Percentiles rank a stretch among this genome's conserved stretches.
Evolutionary conservation across 495 filamentous ascomycete species (phyloP).

Genomic region (Xylaria sp.): DNA sequence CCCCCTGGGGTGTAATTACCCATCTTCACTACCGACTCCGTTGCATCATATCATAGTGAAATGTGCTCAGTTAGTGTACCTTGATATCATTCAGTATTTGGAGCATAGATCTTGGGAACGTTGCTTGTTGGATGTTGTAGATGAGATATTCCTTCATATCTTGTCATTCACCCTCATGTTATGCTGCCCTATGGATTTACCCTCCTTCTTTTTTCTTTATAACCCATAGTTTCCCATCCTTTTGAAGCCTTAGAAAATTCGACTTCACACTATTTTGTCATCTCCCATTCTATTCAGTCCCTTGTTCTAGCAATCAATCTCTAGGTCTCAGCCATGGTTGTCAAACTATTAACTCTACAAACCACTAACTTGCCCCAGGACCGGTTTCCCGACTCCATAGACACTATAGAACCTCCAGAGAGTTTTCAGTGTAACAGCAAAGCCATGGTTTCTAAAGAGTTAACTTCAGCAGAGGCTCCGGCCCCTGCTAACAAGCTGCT

Average conservation of each 20-base stretch:
- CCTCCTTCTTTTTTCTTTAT: background rate
- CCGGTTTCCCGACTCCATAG: conserved; percentile 48
- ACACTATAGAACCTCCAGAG: conserved; percentile 46
- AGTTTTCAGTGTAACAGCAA: conserved; percentile 27
- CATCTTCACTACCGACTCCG: background rate
- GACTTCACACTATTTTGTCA: background rate
- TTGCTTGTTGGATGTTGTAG: background rate
- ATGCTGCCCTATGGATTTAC: background rate
- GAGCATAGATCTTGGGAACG: background rate
- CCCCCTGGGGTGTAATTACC: conserved; percentile 20
- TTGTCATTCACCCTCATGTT: background rate
- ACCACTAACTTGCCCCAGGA: conserved; percentile 51
- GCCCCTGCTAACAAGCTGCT: conserved; percentile 46
- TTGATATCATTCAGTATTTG: conserved; percentile 22
- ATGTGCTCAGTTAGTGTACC: conserved; percentile 17
- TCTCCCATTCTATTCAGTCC: background rate
- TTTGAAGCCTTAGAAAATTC: background rate
- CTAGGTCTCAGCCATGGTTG: conserved; percentile 29
- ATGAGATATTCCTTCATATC: conserved; percentile 1
- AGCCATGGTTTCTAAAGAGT: conserved; percentile 39
- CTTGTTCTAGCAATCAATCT: background rate
- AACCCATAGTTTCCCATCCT: background rate
- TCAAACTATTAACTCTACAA: conserved; percentile 48
- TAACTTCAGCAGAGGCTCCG: conserved; percentile 24
- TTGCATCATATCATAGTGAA: conserved; percentile 11